A percentile compares a stretch with the other conserved stretches of the same genome.
Evolutionary conservation across 2,329 filamentous ascomycete species (phyloP).

Genomic region (Aspergillus aculeatus): DNA sequence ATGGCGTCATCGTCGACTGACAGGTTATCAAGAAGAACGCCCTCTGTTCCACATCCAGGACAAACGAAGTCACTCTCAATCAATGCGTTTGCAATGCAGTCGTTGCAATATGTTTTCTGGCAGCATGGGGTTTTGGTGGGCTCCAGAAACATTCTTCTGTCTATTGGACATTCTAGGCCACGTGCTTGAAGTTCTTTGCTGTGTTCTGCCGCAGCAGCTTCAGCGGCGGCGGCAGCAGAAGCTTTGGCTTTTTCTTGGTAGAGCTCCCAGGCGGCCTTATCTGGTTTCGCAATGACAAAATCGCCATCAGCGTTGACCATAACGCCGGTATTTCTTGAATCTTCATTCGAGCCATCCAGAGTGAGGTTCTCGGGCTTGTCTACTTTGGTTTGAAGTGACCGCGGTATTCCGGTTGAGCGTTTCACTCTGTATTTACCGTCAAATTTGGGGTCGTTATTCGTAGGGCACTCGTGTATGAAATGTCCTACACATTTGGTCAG

Average conservation of each 20-base stretch:
- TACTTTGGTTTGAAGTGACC: conserved; percentile 91
- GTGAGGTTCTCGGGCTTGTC: conserved; percentile 80
- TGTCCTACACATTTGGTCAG: conserved; percentile 58
- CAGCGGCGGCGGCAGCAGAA: conserved; percentile 75
- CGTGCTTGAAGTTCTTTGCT: conserved; percentile 85
- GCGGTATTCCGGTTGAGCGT: conserved; percentile 93
- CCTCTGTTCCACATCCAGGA: conserved; percentile 85
- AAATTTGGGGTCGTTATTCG: conserved; percentile 96
- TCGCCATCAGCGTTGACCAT: conserved; percentile 98
- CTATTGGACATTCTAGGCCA: conserved; percentile 89
- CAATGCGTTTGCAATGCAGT: conserved; percentile 98
- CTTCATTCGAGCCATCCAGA: conserved; percentile 74
- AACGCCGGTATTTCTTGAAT: conserved; percentile 78
- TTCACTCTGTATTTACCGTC: conserved; percentile 92
- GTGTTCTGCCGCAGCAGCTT: conserved; percentile 72
- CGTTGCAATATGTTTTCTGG: conserved; percentile 97
- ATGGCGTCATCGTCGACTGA: conserved; percentile 75
- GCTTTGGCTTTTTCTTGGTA: conserved; percentile 93
- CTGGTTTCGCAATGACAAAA: conserved; percentile 93
- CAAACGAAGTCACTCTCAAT: conserved; percentile 98
- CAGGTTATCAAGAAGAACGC: conserved; percentile 89
- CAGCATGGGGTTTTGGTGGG: conserved; percentile 99
- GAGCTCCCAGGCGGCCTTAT: conserved; percentile 94
- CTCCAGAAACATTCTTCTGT: conserved; percentile 97
- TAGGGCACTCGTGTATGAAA: conserved; percentile 97